Evolutionary conservation across 805 yeast genomes (phyloP).

Genomic region (Wickerhamomyces xylosicus): DNA sequence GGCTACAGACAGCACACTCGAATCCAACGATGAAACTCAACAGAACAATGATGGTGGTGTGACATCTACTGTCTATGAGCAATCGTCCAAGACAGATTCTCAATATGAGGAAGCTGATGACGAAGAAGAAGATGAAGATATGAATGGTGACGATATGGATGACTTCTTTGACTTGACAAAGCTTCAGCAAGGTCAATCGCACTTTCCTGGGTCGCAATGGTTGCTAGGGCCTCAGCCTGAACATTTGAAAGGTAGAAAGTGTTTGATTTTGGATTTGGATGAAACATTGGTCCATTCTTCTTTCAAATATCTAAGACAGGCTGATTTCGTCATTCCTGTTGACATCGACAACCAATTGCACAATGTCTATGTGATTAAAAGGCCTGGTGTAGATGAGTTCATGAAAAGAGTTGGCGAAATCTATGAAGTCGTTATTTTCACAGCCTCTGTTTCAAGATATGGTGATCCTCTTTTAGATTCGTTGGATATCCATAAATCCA

Average conservation of each 20-base stretch:
- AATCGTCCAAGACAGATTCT: conserved; percentile 1
- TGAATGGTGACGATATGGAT: conserved; percentile 19
- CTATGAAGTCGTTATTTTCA: conserved; percentile 92
- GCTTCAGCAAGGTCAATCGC: conserved; percentile 64
- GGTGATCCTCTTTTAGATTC: conserved; percentile 93
- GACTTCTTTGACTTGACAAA: conserved; percentile 47
- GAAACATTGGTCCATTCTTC: conserved; percentile 95
- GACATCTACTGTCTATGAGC: conserved; percentile 5
- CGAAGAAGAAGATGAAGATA: conserved; percentile 16
- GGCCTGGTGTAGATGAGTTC: conserved; percentile 98
- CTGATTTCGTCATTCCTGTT: conserved; percentile 95
- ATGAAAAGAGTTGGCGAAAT: conserved; percentile 71
- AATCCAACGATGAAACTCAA: conserved; percentile 3
- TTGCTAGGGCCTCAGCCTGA: conserved; percentile 47
- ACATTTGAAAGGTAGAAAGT: conserved; percentile 55
- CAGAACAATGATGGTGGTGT: conserved; percentile 1
- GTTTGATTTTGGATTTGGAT: conserved; percentile 85
- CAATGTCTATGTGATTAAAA: conserved; percentile 89
- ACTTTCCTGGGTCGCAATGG: conserved; percentile 47
- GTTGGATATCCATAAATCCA: conserved; percentile 60
- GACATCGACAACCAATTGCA: conserved; percentile 90
- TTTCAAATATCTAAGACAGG: conserved; percentile 82
- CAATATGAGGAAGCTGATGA: conserved; percentile 1
- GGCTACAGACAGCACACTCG: conserved; percentile 18
- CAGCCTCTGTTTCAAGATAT: conserved; percentile 91